These are phyloP conservation scores for Linderniella brevidens DNA, from an alignment of 257 asterid genomes.

Conservation along the genomic window DNA sequence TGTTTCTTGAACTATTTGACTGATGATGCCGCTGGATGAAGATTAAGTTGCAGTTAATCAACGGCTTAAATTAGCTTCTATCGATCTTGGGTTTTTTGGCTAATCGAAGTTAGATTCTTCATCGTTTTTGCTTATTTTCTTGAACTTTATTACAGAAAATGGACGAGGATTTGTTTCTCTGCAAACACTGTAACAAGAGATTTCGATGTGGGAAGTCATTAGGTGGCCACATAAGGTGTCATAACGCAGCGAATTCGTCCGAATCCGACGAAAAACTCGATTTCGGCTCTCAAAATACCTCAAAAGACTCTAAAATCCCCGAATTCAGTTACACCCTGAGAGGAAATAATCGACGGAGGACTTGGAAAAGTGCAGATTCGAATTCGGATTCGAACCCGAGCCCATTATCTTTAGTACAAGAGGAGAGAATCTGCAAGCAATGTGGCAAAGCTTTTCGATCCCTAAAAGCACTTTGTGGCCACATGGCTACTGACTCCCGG, in stretches of 20 bases:
- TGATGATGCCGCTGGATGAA: background rate
- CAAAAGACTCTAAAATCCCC: background rate
- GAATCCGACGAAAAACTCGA: slow-evolving; percentile 33
- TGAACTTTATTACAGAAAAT: slow-evolving; percentile 5
- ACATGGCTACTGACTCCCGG: slow-evolving; percentile 74
- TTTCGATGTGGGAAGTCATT: slow-evolving; percentile 81
- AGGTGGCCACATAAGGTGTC: slow-evolving; percentile 84
- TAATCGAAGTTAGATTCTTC: slow-evolving; percentile 12
- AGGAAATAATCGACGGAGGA: slow-evolving; percentile 73
- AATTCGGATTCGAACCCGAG: too few relatives aligned
- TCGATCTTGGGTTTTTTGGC: slow-evolving; percentile 20
- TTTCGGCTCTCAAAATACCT: background rate
- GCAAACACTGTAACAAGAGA: slow-evolving; percentile 52
- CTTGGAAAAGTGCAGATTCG: slow-evolving; percentile 49
- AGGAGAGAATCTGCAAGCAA: slow-evolving; percentile 70
- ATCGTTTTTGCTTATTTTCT: slow-evolving; percentile 6
- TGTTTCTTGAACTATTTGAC: too few relatives aligned
- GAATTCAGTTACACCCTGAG: slow-evolving; percentile 48
- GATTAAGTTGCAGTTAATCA: slow-evolving; percentile 7
- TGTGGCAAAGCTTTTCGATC: slow-evolving; percentile 43
- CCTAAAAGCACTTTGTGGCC: slow-evolving; percentile 2
- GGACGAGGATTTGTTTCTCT: slow-evolving; percentile 42
- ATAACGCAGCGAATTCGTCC: slow-evolving; percentile 39
- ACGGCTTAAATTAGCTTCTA: slow-evolving; percentile 11
- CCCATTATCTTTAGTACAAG: slow-evolving; percentile 20